phyloP scores from a whole-genome alignment of 2,329 filamentous ascomycete species.

The Amauroascus niger region DNA sequence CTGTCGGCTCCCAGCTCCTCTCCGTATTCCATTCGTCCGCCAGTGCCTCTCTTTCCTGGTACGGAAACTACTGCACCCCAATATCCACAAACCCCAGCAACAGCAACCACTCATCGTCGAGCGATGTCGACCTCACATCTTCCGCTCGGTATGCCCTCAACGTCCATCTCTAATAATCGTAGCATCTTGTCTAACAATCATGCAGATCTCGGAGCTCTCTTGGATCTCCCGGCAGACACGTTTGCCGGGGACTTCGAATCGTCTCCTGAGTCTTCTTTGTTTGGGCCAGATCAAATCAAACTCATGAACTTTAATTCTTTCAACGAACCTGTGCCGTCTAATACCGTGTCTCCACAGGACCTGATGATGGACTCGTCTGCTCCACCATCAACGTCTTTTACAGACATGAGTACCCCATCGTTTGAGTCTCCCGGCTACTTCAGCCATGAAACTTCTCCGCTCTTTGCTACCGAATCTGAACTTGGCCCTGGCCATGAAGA shows the following conservation, averaged over 20 bases:
- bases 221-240: conserved; percentile 24
- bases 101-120: too few relatives aligned
- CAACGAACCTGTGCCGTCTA: conserved; percentile 36
- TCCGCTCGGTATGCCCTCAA: conserved; percentile 30
- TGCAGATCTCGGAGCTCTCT: conserved; percentile 24
- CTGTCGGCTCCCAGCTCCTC: conserved; percentile 34
- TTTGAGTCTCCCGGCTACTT: conserved; percentile 64
- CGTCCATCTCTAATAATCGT: conserved; percentile 31
- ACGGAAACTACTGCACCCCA: conserved; percentile 21
- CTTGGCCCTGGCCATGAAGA: conserved; percentile 45
- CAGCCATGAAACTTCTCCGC: conserved; percentile 67
- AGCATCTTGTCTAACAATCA: conserved; percentile 3
- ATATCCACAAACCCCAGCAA: conserved; percentile 23
- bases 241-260: conserved; percentile 22
- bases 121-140: conserved; percentile 35
- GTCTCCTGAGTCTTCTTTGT: conserved; percentile 22
- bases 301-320: conserved; percentile 34
- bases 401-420: conserved; percentile 73
- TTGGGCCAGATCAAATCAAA: conserved; percentile 22
- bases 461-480: conserved; percentile 53
- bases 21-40: conserved; percentile 29
- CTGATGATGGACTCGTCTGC: conserved; percentile 61
- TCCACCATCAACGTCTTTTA: conserved; percentile 72
- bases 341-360: conserved; percentile 76
- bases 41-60: conserved; percentile 32